Base-by-base conservation (phyloP, 179 eudicot species). In the Actinidia arguta region DNA sequence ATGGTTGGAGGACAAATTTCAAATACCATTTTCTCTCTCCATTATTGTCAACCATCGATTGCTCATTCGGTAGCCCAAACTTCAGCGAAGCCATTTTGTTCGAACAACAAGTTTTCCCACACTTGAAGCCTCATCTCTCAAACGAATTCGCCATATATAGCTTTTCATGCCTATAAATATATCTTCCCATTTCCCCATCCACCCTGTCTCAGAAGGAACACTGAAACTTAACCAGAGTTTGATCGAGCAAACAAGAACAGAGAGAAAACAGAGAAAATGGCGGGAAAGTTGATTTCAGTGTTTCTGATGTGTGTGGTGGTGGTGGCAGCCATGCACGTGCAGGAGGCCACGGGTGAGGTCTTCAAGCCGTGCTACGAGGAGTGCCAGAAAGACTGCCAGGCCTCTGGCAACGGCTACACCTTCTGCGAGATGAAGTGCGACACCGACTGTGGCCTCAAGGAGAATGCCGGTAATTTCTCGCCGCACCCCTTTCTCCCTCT, bases 231-330 rank as follows among this genome's bases (percentile, higher is more conserved):
- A 31, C 36, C 36, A 67, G 72, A 67, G 72, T 31, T 67, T 46
- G 72, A 67, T 67, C 44, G 39, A 67, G 5, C 18, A 44, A 12
- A 20, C 42, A 7, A 27, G n/a, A n/a, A n/a, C n/a, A n/a, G n/a
- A n/a, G n/a, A n/a, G n/a, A n/a, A 63, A 51, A 31, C 36, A 31
- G 20, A 12, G 4, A 83, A 39, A 56, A 84, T 84, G 86, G 86
- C 83, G 63, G 62, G 48, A 44, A 80, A 84, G 71, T 5, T 84
- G 8, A 76, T 50, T 59, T 81, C 78, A 31, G 73, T 58, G n/a
- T 46, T 76, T 6, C 27, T 58, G 20, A 56, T 76, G 50, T 76
- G 79, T 67, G 58, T 76, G 27, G 79, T 61, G 16, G 68, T 76
- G 22, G 24, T 76, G 42, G 79, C 79, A 18, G 79, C 79, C 11